Evolutionary conservation across 352 stramenopile species (phyloP).

Genomic region (Pythium grandisporangium): DNA sequence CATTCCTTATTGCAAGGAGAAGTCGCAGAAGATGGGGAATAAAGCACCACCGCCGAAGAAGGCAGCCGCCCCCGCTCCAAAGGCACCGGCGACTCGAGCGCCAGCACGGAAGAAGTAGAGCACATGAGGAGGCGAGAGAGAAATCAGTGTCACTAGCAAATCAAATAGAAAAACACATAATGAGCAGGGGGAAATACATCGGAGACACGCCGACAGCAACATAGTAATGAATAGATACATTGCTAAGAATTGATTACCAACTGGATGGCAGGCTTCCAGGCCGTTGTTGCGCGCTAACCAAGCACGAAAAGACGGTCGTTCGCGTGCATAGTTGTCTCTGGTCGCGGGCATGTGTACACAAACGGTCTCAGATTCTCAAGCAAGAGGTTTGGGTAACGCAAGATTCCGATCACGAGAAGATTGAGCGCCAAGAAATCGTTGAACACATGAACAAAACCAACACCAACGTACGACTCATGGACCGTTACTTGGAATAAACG

Average conservation of each 20-base stretch:
- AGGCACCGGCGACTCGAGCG: constrained; percentile 19
- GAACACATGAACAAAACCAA: constrained; percentile 35
- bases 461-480: constrained; percentile 24
- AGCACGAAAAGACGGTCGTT: constrained; percentile 54
- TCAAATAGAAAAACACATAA: no score
- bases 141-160: background rate
- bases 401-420: constrained; percentile 40
- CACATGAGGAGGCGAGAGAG: background rate
- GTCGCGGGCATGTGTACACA: constrained; percentile 49
- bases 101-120: constrained; percentile 13
- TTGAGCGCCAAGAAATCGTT: constrained; percentile 26
- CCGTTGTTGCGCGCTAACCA: constrained; percentile 8
- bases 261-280: no score
- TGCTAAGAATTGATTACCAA: no score
- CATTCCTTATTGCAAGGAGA: constrained; percentile 89
- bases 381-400: constrained; percentile 19
- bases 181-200: no score
- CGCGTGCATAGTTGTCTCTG: constrained; percentile 29
- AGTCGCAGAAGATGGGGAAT: constrained; percentile 43
- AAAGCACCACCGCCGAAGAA: constrained; percentile 29
- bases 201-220: no score
- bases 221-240: constrained; percentile 1
- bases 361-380: constrained; percentile 54
- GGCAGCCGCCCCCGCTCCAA: constrained; percentile 7
- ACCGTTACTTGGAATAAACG: constrained; percentile 30